These are phyloP conservation scores for Uronychia setigera DNA, from an alignment of 73 alveolate genomes.

Conservation along the genomic window DNA sequence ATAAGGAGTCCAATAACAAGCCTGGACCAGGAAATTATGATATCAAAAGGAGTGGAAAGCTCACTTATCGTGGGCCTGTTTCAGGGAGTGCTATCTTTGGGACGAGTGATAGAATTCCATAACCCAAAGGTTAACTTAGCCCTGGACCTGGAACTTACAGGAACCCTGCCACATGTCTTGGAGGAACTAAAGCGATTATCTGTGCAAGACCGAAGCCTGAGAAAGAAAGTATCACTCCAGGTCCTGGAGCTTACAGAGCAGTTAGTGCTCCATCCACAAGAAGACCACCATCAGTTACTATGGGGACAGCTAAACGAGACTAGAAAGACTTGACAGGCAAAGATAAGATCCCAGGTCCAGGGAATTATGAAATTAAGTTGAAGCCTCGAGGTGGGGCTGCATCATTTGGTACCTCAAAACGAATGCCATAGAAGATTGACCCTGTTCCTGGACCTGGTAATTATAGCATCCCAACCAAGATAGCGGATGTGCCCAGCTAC, in stretches of 20 bases:
- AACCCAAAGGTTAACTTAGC: background rate
- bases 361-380: background rate
- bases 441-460: slow-evolving; percentile 33
- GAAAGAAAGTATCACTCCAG: slow-evolving; percentile 22
- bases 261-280: background rate
- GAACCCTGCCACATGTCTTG: background rate
- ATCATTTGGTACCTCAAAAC: slow-evolving; percentile 26
- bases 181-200: background rate
- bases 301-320: slow-evolving; percentile 10
- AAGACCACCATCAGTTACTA: slow-evolving; percentile 12
- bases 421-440: slow-evolving; percentile 10
- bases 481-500: too few species aligned
- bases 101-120: background rate
- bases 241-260: slow-evolving; percentile 24
- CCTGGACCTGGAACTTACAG: slow-evolving; percentile 32
- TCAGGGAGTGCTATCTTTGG: slow-evolving; percentile 8
- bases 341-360: slow-evolving; percentile 26
- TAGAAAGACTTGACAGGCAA: background rate
- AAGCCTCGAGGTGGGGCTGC: background rate
- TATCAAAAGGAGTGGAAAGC: background rate
- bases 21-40: slow-evolving; percentile 33
- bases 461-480: slow-evolving; percentile 19
- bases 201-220: slow-evolving; percentile 6
- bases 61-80: background rate
- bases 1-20: background rate